These are phyloP conservation scores for Fragilariopsis cylindrus DNA, from an alignment of 108 stramenopile species.

Conservation along the genomic window DNA sequence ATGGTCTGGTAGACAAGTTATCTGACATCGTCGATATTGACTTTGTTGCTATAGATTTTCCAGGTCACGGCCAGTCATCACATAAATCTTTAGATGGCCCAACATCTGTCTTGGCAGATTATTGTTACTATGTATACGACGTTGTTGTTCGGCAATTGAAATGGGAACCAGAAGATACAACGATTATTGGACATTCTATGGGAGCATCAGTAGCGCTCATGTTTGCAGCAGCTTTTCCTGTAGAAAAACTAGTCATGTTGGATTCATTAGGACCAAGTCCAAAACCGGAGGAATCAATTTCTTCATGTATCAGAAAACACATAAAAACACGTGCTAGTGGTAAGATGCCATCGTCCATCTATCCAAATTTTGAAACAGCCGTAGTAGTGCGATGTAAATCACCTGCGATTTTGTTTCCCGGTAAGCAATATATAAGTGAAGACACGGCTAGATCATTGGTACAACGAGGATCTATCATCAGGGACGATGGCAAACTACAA, in stretches of 20 bases:
- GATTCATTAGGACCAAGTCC: constrained; percentile 64
- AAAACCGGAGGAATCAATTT: constrained; percentile 38
- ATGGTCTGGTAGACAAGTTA: constrained; percentile 19
- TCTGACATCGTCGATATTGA: constrained; percentile 25
- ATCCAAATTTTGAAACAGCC: constrained; percentile 53
- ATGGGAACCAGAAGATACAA: constrained; percentile 12
- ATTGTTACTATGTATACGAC: constrained; percentile 47
- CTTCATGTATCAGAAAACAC: constrained; percentile 49
- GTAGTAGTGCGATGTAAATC: constrained; percentile 56
- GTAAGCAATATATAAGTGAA: constrained; percentile 71
- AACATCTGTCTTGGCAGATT: constrained; percentile 59
- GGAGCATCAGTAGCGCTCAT: constrained; percentile 57
- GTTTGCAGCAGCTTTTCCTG: constrained; percentile 65
- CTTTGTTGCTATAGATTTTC: constrained; percentile 51
- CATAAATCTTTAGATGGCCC: constrained; percentile 52
- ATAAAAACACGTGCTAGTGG: constrained; percentile 21
- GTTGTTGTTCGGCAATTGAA: constrained; percentile 24
- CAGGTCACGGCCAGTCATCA: constrained; percentile 47
- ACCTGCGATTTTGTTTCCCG: constrained; percentile 60
- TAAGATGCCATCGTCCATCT: constrained; percentile 36
- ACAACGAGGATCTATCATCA: constrained; percentile 45
- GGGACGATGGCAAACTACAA: constrained; percentile 30
- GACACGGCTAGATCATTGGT: constrained; percentile 73
- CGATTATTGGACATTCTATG: constrained; percentile 72
- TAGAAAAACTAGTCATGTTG: constrained; percentile 58